Evolutionary conservation across 1,284 basidiomycete species (phyloP).

Genomic region (Hypsizygus ulmarius): DNA sequence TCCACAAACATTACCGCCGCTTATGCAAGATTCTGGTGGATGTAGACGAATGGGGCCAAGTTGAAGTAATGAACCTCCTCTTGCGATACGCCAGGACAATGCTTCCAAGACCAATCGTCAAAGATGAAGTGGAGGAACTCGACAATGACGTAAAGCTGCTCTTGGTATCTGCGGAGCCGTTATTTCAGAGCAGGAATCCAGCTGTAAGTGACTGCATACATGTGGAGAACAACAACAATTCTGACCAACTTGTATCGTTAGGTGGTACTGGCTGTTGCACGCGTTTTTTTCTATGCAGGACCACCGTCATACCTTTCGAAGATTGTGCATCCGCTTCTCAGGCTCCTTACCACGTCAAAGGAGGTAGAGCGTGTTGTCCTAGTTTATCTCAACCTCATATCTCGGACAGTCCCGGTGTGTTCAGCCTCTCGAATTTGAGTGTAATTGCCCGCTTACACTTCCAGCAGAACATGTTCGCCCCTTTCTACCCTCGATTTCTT

Average conservation of each 20-base stretch:
- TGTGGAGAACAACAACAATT: not conserved
- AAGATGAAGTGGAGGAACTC: conserved; percentile 40
- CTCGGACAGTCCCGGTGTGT: conserved; percentile 61
- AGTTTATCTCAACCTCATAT: conserved; percentile 65
- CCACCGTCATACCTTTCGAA: conserved; percentile 55
- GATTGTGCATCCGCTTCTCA: conserved; percentile 65
- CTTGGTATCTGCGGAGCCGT: conserved; percentile 67
- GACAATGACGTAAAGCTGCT: conserved; percentile 80
- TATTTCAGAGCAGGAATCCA: conserved; percentile 84
- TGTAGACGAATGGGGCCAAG: conserved; percentile 96
- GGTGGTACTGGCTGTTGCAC: conserved; percentile 75
- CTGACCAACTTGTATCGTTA: conserved; percentile 27
- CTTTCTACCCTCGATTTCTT: conserved; percentile 64
- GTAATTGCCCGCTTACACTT: conserved; percentile 2
- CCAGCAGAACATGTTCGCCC: conserved; percentile 55
- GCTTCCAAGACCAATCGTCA: conserved; percentile 67
- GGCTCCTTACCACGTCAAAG: conserved; percentile 59
- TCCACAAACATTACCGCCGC: conserved; percentile 87
- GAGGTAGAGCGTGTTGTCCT: conserved; percentile 76
- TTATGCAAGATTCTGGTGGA: conserved; percentile 85
- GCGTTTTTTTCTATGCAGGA: conserved; percentile 73
- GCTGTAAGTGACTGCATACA: conserved; percentile 53
- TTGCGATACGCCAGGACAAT: conserved; percentile 82
- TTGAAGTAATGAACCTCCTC: conserved; percentile 77
- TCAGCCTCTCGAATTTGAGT: conserved; percentile 4